Percentiles rank a stretch among this genome's conserved stretches.
Evolutionary conservation across 768 basidiomycete genomes (phyloP).

Genomic region (Wakefieldia striispora): DNA sequence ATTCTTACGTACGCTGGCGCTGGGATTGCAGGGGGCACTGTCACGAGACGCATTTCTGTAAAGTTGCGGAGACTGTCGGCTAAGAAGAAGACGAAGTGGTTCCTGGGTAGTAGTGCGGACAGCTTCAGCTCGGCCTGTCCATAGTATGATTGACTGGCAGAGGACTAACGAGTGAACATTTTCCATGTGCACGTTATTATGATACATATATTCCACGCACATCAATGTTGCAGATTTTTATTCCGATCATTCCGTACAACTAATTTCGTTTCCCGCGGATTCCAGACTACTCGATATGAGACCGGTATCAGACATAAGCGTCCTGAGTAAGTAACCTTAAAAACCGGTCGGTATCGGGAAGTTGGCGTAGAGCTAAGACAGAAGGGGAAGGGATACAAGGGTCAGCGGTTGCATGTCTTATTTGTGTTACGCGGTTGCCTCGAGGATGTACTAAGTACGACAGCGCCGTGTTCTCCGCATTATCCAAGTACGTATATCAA

Average conservation of each 20-base stretch:
- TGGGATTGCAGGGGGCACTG: constrained; percentile 42
- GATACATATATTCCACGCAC: constrained; percentile 27
- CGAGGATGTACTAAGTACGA: constrained; percentile 17
- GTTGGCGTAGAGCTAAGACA: constrained; percentile 1
- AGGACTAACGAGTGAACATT: background rate
- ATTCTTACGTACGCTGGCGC: constrained; percentile 26
- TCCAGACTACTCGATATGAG: constrained; percentile 9
- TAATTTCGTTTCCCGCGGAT: constrained; percentile 16
- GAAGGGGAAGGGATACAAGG: constrained; percentile 9
- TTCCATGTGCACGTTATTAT: background rate
- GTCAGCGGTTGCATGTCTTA: background rate
- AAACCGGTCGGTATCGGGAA: background rate
- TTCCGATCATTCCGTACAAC: constrained; percentile 20
- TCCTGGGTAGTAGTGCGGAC: background rate
- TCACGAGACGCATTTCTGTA: constrained; percentile 56
- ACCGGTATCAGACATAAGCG: constrained; percentile 18
- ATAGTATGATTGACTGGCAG: too few relatives aligned
- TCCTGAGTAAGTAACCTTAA: constrained; percentile 18
- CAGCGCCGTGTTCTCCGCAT: constrained; percentile 18
- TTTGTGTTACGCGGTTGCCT: constrained; percentile 21
- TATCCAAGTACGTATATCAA: constrained; percentile 29
- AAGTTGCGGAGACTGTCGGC: constrained; percentile 18
- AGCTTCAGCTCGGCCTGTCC: background rate
- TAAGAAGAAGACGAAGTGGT: too few relatives aligned
- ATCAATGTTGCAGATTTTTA: constrained; percentile 16